Conservation (phyloP, 1,284 basidiomycete genomes). For the Neonothopanus nambi region DNA sequence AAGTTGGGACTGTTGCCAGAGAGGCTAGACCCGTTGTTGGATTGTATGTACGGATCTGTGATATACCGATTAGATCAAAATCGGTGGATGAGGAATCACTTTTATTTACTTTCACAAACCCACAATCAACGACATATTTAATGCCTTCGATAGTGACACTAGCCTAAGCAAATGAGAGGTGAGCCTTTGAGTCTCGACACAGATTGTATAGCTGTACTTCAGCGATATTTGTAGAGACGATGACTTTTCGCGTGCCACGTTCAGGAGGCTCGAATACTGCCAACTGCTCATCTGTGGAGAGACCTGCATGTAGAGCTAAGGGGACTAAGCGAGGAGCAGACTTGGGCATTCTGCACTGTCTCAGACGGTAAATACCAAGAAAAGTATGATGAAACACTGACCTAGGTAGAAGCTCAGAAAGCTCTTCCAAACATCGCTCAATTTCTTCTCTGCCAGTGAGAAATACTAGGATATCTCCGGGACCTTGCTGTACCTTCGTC, state of each 20-base stretch:
- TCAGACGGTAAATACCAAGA: slow-evolving; percentile 13
- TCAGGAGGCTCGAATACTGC: slow-evolving; percentile 80
- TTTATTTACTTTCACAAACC: slow-evolving; percentile 92
- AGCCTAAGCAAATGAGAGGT: slow-evolving; percentile 50
- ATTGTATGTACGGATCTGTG: slow-evolving; percentile 82
- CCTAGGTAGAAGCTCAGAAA: slow-evolving; percentile 80
- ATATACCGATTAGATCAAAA: not conserved
- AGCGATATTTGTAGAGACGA: slow-evolving; percentile 95
- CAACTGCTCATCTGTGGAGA: slow-evolving; percentile 85
- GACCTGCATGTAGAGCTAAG: slow-evolving; percentile 85
- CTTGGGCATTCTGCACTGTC: slow-evolving; percentile 58
- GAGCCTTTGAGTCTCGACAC: not conserved
- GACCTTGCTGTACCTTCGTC: slow-evolving; percentile 49
- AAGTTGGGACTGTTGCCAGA: slow-evolving; percentile 77
- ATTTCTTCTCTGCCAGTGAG: slow-evolving; percentile 98
- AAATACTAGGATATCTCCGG: slow-evolving; percentile 93
- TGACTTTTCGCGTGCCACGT: slow-evolving; percentile 81
- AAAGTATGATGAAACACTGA: slow-evolving; percentile 36
- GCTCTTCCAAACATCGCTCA: slow-evolving; percentile 79
- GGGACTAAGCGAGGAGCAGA: slow-evolving; percentile 61
- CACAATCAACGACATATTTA: slow-evolving; percentile 93
- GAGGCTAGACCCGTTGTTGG: slow-evolving; percentile 82
- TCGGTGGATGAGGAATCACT: not conserved
- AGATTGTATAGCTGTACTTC: slow-evolving; percentile 56
- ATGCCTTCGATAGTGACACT: slow-evolving; percentile 97